Evolutionary conservation across 768 basidiomycete genomes (phyloP), one percentile per base, ranked within the genome.

Genomic region (Mycena olivaceomarginata): DNA sequence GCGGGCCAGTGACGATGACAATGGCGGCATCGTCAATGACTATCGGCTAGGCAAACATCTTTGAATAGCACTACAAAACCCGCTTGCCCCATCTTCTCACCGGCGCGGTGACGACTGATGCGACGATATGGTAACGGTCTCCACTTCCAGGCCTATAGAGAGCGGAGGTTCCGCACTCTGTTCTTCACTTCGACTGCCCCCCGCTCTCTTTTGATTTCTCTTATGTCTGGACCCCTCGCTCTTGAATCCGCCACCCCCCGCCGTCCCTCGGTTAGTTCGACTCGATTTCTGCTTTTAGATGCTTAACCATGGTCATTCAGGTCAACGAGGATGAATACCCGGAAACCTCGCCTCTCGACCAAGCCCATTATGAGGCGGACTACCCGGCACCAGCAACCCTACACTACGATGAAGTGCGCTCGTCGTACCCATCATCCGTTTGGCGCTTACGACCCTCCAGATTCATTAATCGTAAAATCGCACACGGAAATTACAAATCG

Each of bases 61-160:
- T 41, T 63, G 40, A 63, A 75, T 75, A 65, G 41, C 74, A 67
- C 68, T 65, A 74, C 73, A 68, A 41, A 22, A 2, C 10, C 73
- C 60, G 67, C 62, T 75, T 74, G 11, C 67, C 62, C 67, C 67
- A 69, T 75, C 67, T 68, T 64, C 22, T 46, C 15, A 15, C 37
- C 31, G 67, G 68, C 65, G 68, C 68, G 68, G 69, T 76, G 75
- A 39, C 46, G 63, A 70, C 74, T 75, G 74, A 75, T 75, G 68
- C 67, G 62, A 51, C 48, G 62, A 66, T 75, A 71, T 70, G 75
- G 75, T 76, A 76, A 76, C 75, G 56, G 75, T 76, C 65, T 70
- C 75, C 75, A 70, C 51, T 70, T 48, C 60, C 31, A 40, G 37
- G n/a, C 73, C 56, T 75, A 70, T 46, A 69, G 46, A 62, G 59